These are phyloP conservation scores for Sugiyamaella boreocaroliniensis DNA, from an alignment of 805 yeast genomes.

Conservation along the genomic window DNA sequence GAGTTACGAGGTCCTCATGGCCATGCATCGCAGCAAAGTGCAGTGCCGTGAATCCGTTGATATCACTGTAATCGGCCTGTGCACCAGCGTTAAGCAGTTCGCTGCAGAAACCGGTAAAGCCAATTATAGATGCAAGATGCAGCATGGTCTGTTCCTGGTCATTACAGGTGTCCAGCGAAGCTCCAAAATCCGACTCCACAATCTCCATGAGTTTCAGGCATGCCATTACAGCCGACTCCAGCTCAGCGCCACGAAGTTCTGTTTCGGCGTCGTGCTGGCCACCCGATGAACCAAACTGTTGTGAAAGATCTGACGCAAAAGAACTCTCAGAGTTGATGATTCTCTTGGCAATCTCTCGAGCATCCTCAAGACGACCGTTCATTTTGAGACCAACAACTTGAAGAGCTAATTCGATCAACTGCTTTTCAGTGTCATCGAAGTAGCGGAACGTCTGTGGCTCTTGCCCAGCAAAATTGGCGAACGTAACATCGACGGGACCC, in stretches of 20 bases:
- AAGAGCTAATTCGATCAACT: slow-evolving; percentile 86
- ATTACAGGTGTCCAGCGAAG: slow-evolving; percentile 38
- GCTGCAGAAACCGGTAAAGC: slow-evolving; percentile 54
- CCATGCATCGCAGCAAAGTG: slow-evolving; percentile 81
- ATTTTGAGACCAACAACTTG: slow-evolving; percentile 95
- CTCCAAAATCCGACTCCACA: not conserved
- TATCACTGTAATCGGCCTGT: slow-evolving; percentile 50
- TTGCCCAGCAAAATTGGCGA: slow-evolving; percentile 45
- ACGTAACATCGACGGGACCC: slow-evolving; percentile 89
- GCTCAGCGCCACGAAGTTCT: slow-evolving; percentile 5
- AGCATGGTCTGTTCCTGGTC: slow-evolving; percentile 79
- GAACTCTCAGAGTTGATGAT: slow-evolving; percentile 54
- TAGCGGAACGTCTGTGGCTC: slow-evolving; percentile 61
- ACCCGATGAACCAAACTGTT: slow-evolving; percentile 19
- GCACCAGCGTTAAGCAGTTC: slow-evolving; percentile 62
- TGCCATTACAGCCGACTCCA: slow-evolving; percentile 23
- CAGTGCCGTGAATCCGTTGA: slow-evolving; percentile 77
- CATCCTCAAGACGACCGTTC: slow-evolving; percentile 94
- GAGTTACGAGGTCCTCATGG: slow-evolving; percentile 54
- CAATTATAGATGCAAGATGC: slow-evolving; percentile 76
- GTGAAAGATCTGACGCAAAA: slow-evolving; percentile 5
- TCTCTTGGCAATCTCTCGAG: slow-evolving; percentile 84
- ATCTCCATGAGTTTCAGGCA: slow-evolving; percentile 20
- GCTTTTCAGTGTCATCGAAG: slow-evolving; percentile 91
- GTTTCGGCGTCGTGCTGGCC: slow-evolving; percentile 17